Base-by-base conservation (phyloP, 495 filamentous ascomycete species). In the Tetracladium marchalianum region DNA sequence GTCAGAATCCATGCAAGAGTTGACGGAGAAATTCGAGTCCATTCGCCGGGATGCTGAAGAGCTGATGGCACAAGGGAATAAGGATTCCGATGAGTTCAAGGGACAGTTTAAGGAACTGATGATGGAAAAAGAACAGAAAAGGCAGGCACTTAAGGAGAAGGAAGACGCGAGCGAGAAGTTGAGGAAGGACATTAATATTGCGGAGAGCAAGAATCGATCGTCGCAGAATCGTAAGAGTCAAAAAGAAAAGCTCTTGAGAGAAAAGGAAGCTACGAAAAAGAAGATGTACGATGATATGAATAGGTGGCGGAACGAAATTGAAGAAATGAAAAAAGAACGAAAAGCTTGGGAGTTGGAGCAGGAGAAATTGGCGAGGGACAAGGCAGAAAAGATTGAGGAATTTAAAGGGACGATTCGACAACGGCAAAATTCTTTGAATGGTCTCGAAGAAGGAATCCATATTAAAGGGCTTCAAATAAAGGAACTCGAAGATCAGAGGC, bases 141-240 rank as follows among this genome's bases (percentile, higher is more conserved):
- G 66, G 56, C 79, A 82, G 54, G 71, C 78, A 34, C 72, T 88
- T 34, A 88, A 82, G 58, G 87, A 94, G 52, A 89, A 85, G 60
- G 87, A 94, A 49, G 86, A 93, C 48, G 78, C 76, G 22, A 90
- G 81, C n/a, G 78, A 82, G 38, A 82, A 84, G 56, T 61, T 95
- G 24, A 85, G 81, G 56, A 84, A 81, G 46, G 84, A 95, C 53
- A 84, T 90, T 27, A 78, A 84, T 39, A 75, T 76, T 24, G 70
- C 92, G 17, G 89, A 95, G 55, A 80, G 87, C 27, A 69, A 81
- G 41, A 96, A 94, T 64, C 75, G 87, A 41, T 73, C 78, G n/a
- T 87, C 89, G 9, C 83, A 95, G 57, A 82, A 82, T 43, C 78
- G 80, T 55, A 86, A 84, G 57, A 69, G 75, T 0, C 82, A 87